phyloP scores from a whole-genome alignment of 805 yeast species.

The Metschnikowia peoriensis region DNA sequence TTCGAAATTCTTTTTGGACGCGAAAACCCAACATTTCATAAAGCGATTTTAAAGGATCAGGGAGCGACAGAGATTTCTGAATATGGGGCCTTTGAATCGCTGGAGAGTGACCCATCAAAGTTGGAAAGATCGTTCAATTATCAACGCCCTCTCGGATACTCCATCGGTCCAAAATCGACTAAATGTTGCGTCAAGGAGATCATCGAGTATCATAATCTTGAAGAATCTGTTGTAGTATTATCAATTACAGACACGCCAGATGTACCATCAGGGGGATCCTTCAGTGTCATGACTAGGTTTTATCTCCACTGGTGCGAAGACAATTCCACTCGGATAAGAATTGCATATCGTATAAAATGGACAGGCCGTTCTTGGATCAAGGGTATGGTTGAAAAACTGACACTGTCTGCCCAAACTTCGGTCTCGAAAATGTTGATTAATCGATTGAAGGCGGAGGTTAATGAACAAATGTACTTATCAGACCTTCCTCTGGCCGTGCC shows the following conservation, averaged over 20 bases:
- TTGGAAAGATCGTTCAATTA: constrained; percentile 52
- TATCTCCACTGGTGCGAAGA: constrained; percentile 70
- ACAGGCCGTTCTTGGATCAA: constrained; percentile 81
- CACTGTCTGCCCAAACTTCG: constrained; percentile 69
- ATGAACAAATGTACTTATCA: constrained; percentile 6
- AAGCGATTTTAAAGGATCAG: constrained; percentile 51
- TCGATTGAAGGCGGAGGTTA: constrained; percentile 44
- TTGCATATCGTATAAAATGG: constrained; percentile 87
- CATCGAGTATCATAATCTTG: constrained; percentile 51
- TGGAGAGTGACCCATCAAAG: constrained; percentile 37
- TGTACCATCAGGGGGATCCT: constrained; percentile 83
- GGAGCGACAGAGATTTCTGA: constrained; percentile 61
- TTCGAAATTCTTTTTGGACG: constrained; percentile 58
- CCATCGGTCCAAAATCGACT: constrained; percentile 79
- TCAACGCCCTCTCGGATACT: constrained; percentile 60
- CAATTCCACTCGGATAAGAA: constrained; percentile 55
- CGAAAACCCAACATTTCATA: constrained; percentile 46
- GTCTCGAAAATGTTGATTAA: constrained; percentile 52
- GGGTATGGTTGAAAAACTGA: constrained; percentile 70
- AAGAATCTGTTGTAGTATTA: constrained; percentile 46
- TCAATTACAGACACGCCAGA: constrained; percentile 72
- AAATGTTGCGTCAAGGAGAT: constrained; percentile 61
- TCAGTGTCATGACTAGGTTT: constrained; percentile 71
- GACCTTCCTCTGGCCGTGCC: not conserved
- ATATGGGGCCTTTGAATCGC: constrained; percentile 17